Conservation (phyloP, 192 early-diverging fungal genomes). For the Hyaloraphidium curvatum region DNA sequence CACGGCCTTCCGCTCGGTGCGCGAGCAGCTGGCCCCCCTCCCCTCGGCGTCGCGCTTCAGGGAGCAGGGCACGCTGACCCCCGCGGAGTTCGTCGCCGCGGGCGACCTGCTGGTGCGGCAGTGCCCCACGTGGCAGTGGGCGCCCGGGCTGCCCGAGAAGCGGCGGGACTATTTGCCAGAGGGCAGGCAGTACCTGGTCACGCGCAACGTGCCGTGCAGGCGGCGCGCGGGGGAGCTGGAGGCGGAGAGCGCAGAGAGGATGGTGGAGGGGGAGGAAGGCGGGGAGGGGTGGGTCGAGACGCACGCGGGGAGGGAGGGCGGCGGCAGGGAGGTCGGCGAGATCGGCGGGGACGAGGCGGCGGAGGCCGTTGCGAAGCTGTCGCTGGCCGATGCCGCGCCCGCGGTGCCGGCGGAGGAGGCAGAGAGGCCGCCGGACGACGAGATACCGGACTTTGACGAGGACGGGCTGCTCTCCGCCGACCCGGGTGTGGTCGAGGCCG, state of each 20-base stretch:
- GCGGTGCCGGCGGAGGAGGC: constrained; percentile 27
- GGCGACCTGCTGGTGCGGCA: constrained; percentile 97
- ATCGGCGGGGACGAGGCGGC: constrained; percentile 27
- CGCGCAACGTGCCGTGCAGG: constrained; percentile 84
- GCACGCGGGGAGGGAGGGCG: constrained; percentile 25
- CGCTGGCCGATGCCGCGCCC: constrained; percentile 4
- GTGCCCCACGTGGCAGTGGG: constrained; percentile 96
- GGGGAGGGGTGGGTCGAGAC: constrained; percentile 75
- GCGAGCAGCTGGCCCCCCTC: background rate
- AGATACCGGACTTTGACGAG: constrained; percentile 82
- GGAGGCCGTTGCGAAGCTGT: constrained; percentile 12
- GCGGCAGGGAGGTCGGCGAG: constrained; percentile 18
- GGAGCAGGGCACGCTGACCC: constrained; percentile 86
- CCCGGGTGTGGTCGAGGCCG: constrained; percentile 50
- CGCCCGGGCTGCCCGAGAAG: constrained; percentile 46
- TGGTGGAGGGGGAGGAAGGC: constrained; percentile 35
- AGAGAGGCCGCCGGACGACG: constrained; percentile 69
- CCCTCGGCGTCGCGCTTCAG: constrained; percentile 9
- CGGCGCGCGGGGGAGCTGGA: constrained; percentile 68
- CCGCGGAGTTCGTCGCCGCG: constrained; percentile 91
- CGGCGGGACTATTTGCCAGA: constrained; percentile 29
- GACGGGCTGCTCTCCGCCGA: constrained; percentile 33
- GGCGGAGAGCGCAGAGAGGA: constrained; percentile 35
- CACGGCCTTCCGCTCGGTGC: background rate
- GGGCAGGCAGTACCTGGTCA: constrained; percentile 90